Base-by-base conservation (phyloP, 352 stramenopile species). In the Globisporangium apiculatum region DNA sequence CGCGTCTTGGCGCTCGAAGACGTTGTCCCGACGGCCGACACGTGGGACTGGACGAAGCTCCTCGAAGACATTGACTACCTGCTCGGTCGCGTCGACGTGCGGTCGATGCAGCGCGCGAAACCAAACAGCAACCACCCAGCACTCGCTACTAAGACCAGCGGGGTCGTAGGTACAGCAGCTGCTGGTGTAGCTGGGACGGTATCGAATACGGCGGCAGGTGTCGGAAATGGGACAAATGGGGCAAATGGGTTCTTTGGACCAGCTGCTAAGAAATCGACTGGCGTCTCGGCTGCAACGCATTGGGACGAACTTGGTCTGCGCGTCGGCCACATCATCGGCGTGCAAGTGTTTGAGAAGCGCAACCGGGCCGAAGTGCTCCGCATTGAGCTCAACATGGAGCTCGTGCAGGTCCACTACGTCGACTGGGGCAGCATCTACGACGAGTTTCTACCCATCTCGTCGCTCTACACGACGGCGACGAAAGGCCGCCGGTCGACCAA, bases 391-490 rank as follows among this genome's bases (percentile, higher is more conserved):
- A 78, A 89, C 58, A 81, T 87, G 65, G 74, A 89, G 54, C 67
- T 91, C 42, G 79, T 89, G 52, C 79, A 88, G 50, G 73, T 91
- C 37, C 81, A 91, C 58, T 91, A 91, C 60, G 75, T 82, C 4
- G 76, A 89, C 62, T 91, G 81, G 81, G 77, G 80, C 18, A 89
- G 79, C 45, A 87, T 91, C 60, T 91, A 91, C 62, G 81, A 91
- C 58, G 81, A 91, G 66, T 89, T 86, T 52, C 42, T 89, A 40
- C 81, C 81, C 5, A 67, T 91, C 15, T 73, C 64, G 35, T 72
- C 71, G 51, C 72, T 91, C n/a, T 89, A 77, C 51, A 48, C 37
- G 36, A 58, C 45, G 17, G 24, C 24, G 24, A 58, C 58, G 11
- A 51, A 51, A 40, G 76, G 69, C 15, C 62, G 72, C 35, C 66